Conservation (phyloP, 2,329 filamentous ascomycete species). For the Arthrobotrys megalospora region DNA sequence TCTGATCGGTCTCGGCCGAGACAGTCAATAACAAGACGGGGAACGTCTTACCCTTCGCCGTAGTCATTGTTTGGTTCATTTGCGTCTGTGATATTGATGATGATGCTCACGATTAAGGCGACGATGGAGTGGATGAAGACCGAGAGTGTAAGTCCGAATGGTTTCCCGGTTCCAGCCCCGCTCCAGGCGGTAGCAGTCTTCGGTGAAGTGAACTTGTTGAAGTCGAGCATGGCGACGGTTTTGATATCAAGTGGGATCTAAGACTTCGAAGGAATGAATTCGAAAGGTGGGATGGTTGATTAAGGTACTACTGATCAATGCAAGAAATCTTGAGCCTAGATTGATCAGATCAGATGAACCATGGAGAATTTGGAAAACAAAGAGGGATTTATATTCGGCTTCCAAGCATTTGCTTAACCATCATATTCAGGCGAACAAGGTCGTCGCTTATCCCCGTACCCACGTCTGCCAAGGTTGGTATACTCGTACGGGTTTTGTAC, state of each 20-base stretch:
- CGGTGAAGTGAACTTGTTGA: conserved; percentile 27
- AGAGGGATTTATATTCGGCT: conserved; percentile 30
- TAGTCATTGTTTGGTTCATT: conserved; percentile 47
- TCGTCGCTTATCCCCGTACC: conserved; percentile 5
- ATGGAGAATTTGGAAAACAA: background rate
- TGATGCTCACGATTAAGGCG: conserved; percentile 30
- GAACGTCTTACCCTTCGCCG: conserved; percentile 31
- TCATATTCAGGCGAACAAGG: conserved; percentile 7
- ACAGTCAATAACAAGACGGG: too few species aligned
- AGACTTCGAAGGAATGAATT: too few species aligned
- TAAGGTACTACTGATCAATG: background rate
- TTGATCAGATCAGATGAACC: background rate
- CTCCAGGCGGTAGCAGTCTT: conserved; percentile 38
- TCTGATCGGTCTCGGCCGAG: background rate
- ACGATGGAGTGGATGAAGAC: conserved; percentile 18
- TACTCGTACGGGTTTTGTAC: conserved; percentile 21
- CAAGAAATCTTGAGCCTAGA: background rate
- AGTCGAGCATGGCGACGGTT: background rate
- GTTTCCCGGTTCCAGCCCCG: conserved; percentile 30
- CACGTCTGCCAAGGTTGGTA: conserved; percentile 24
- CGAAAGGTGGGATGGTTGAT: background rate
- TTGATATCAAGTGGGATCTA: background rate
- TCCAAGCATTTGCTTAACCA: background rate
- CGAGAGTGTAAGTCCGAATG: conserved; percentile 25
- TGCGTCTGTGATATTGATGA: conserved; percentile 52